Base-by-base conservation (phyloP, 768 basidiomycete species). In the Phlebiopsis flavidoalba region DNA sequence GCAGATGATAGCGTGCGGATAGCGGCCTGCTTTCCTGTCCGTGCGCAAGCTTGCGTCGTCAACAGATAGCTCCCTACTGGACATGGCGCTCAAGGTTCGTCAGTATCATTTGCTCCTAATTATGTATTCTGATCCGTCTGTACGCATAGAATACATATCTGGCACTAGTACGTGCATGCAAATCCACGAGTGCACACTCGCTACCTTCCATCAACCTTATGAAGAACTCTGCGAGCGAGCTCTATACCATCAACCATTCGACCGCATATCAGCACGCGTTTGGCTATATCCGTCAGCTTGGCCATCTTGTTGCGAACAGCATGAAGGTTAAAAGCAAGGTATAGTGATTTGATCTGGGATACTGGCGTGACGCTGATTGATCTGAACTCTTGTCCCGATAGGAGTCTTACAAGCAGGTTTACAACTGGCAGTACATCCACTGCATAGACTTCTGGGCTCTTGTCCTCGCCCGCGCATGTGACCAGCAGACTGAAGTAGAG, bases 351-450 rank as follows among this genome's bases (percentile, higher is more conserved):
- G 56, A 12, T 11, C 19, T 50, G 11, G 15, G 22, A 10, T 37
- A 24, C 22, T 10, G 10, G 17, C 48, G 46, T 14, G 58, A 21
- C 47, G 61, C 19, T 60, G 61, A 8, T 65, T 49, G 51, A 60
- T 53, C 60, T 19, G 46, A 53, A 10, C 56, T 59, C 12, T 43
- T 17, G 40, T 43, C 40, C n/a, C 40, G 40, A 10, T 72, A 93
- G 88, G 95, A 98, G 65, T 87, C 93, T 8, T 95, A 90, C 76
- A 89, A 88, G 72, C 88, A 90, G 67, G 96, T 99, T 21, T 97
- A 99, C 75, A 99, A 98, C 75, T 99, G 97, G 97, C 97, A 98
- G 75, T 98, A 89, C 65, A 90, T 88, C 2, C 97, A 99, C 72
- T 92, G 87, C 60, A 78, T 99, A 64, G 97, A 99, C 77, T 98